Evolutionary conservation across 345 rosid genomes (phyloP), one percentile per base, ranked within the genome.

Genomic region (Citrus unshiu): DNA sequence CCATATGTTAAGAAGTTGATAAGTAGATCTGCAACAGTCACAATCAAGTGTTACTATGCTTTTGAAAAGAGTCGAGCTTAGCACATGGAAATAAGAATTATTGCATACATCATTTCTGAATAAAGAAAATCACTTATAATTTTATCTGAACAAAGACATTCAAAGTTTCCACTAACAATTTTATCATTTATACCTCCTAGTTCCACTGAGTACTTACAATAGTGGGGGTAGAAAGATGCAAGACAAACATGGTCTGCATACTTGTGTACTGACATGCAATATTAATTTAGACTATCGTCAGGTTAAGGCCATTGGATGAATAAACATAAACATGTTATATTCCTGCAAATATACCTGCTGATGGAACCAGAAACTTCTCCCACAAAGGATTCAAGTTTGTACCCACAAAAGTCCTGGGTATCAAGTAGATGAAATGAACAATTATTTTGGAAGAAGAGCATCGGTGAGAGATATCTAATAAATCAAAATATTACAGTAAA

Each of bases 361-460:
- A 95, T 78, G 86, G 76, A 83, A 85, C 89, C 77, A 93, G 86
- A 84, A 93, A 95, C 70, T 68, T 88, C 75, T 93, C 94, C 98
- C 99, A 92, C 74, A 72, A 70, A 80, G 98, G 94, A 88, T 84
- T 92, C 82, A 95, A 83, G 83, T 93, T 93, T 22, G 99, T 91
- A 68, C 98, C 98, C 68, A 91, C 86, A 84, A 93, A 92, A 65
- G 98, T 90, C 92, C 97, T 91, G 90, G 69, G 61, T 68, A 78
- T 81, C 78, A 85, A 70, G 71, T n/a, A 80, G 67, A 82, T 68
- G 37, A 40, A 60, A 71, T 22, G 49, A 73, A 71, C 71, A 65
- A 76, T 82, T 72, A 63, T 22, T 77, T 58, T 22, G 60, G 59
- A 12, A 29, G 25, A 69, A 67, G 22, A 77, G 49, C 5, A 54